These are phyloP conservation scores for Torrubiellomyces zombiae DNA, from an alignment of 2,329 filamentous ascomycete genomes.

Conservation along the genomic window DNA sequence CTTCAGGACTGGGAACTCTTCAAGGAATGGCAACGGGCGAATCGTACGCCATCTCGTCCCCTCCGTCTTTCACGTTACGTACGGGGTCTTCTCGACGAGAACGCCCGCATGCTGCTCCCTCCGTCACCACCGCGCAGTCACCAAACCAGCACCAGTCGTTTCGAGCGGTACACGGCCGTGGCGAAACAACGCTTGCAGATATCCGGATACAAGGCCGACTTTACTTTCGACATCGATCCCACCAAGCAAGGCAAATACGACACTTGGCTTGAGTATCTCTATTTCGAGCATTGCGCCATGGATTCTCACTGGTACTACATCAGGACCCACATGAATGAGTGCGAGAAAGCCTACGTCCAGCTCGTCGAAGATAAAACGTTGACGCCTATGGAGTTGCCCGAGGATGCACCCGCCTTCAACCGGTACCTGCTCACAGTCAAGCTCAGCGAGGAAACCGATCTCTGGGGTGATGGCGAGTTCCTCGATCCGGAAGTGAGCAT, in stretches of 20 bases:
- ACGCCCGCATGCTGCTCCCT: too few species aligned
- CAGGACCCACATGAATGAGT: not conserved
- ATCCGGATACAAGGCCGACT: slow-evolving; percentile 2
- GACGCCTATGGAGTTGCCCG: not conserved
- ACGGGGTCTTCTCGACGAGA: too few species aligned
- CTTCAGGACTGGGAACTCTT: slow-evolving; percentile 3
- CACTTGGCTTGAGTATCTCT: slow-evolving; percentile 4
- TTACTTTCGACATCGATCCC: slow-evolving; percentile 1
- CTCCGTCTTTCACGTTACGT: not conserved
- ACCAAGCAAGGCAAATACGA: slow-evolving; percentile 3
- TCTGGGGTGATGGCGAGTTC: not conserved
- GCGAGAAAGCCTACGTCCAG: not conserved
- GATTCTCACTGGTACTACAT: not conserved
- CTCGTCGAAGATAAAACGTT: not conserved
- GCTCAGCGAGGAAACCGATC: not conserved
- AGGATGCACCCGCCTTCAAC: too few species aligned
- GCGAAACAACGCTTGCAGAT: slow-evolving; percentile 1
- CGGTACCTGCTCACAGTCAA: not conserved
- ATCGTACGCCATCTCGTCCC: not conserved
- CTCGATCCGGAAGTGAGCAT: too few species aligned
- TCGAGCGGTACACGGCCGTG: slow-evolving; percentile 1
- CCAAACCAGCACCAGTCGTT: not conserved
- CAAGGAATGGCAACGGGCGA: slow-evolving; percentile 2
- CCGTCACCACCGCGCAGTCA: too few species aligned
- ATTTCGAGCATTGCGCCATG: slow-evolving; percentile 2